Evolutionary conservation across 352 stramenopile genomes (phyloP).

Genomic region (Globisporangium sylvaticum): DNA sequence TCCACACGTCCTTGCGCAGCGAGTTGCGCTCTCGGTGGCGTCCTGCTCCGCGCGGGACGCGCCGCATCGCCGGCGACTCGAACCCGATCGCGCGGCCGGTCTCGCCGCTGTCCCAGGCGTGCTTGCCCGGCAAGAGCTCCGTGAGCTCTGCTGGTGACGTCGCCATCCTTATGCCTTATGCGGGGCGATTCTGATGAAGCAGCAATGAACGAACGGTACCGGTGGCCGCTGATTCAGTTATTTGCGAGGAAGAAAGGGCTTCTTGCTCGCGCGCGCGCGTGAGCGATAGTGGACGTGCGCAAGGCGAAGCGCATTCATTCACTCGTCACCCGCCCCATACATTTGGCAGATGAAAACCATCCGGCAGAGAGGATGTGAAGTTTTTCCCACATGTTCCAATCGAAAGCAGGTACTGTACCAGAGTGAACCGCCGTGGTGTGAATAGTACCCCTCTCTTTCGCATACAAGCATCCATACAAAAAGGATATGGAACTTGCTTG

Average conservation of each 20-base stretch:
- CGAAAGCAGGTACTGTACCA: neutral
- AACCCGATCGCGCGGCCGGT: constrained; percentile 11
- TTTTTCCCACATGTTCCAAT: neutral
- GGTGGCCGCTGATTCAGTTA: neutral
- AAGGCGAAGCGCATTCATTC: neutral
- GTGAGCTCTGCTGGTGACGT: constrained; percentile 16
- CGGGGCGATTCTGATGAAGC: neutral
- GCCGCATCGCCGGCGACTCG: constrained; percentile 1
- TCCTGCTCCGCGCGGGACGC: neutral
- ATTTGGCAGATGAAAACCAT: neutral
- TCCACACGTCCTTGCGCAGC: constrained; percentile 65
- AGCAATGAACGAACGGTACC: neutral
- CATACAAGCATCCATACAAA: neutral
- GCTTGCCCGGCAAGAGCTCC: constrained; percentile 24
- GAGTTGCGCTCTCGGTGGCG: constrained; percentile 8
- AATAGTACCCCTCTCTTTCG: neutral
- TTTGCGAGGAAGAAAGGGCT: neutral
- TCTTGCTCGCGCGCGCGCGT: neutral
- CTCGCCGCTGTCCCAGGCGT: constrained; percentile 29
- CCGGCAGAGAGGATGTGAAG: neutral
- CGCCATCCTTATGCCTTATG: neutral
- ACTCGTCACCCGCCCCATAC: neutral
- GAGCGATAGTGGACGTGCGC: neutral
- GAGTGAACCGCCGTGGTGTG: neutral
- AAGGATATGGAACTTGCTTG: neutral